Evolutionary conservation across 1,284 basidiomycete genomes (phyloP).

Genomic region (Ceratobasidium sp.): DNA sequence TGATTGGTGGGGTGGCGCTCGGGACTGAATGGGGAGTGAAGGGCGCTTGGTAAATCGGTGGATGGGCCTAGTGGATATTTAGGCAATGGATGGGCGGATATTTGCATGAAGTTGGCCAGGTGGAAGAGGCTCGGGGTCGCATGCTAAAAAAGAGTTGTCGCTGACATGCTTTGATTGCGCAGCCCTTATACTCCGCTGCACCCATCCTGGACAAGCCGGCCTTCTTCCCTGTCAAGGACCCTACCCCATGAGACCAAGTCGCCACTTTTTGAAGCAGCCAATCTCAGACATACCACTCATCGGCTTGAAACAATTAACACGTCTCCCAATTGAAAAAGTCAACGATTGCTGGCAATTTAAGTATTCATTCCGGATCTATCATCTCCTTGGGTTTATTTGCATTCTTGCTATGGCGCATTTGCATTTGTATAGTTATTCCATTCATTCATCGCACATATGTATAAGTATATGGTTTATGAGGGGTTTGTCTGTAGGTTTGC

Average conservation of each 20-base stretch:
- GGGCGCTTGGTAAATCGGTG: neutral
- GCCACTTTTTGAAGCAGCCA: neutral
- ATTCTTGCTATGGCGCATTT: neutral
- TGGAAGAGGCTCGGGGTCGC: neutral
- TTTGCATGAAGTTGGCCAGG: neutral
- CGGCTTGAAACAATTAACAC: neutral
- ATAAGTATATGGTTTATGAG: neutral
- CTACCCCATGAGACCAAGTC: neutral
- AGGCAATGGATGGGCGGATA: neutral
- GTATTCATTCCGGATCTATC: slow-evolving; percentile 2
- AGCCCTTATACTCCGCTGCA: slow-evolving; percentile 21
- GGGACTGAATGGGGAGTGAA: neutral
- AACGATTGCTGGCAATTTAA: neutral
- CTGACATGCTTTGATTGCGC: neutral
- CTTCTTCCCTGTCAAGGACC: neutral
- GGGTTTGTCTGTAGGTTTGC: slow-evolving; percentile 5
- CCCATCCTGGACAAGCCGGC: slow-evolving; percentile 14
- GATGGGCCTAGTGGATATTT: neutral
- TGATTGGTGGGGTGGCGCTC: neutral
- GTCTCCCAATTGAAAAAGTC: neutral
- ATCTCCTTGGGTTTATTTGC: neutral
- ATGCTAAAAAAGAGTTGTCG: neutral
- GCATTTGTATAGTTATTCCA: slow-evolving; percentile 5
- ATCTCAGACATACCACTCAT: neutral
- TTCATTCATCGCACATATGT: neutral